phyloP scores from a whole-genome alignment of 148 eudicot species.

The Euryodendron excelsum region DNA sequence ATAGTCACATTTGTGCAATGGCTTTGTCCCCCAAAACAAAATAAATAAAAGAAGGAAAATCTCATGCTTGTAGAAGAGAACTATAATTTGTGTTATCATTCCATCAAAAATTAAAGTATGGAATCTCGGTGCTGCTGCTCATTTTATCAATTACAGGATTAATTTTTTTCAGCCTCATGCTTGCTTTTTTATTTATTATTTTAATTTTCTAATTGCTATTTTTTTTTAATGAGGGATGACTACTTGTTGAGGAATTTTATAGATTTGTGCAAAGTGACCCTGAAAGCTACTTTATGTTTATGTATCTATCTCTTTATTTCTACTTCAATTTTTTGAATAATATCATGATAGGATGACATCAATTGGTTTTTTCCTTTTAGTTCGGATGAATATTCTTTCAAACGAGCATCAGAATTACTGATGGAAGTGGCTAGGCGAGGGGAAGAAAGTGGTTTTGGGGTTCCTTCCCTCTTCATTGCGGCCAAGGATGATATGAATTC shows the following conservation, averaged over 20 bases:
- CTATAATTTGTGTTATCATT: not conserved
- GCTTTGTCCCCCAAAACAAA: too few species aligned
- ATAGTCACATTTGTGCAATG: not conserved
- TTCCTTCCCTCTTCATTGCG: slow-evolving; percentile 57
- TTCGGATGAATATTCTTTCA: slow-evolving; percentile 54
- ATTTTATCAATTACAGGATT: not conserved
- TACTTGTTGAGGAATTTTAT: too few species aligned
- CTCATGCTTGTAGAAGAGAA: not conserved
- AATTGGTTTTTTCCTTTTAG: slow-evolving; percentile 22
- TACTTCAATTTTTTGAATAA: not conserved
- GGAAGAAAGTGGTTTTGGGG: slow-evolving; percentile 55
- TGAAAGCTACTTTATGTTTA: too few species aligned
- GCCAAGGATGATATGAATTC: slow-evolving; percentile 55
- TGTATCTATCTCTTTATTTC: too few species aligned
- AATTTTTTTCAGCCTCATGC: not conserved
- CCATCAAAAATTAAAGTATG: not conserved
- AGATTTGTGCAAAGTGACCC: too few species aligned
- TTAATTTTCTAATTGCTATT: not conserved
- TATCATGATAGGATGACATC: slow-evolving; percentile 1
- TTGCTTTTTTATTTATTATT: not conserved
- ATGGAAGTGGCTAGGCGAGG: slow-evolving; percentile 45
- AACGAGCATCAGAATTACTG: slow-evolving; percentile 51
- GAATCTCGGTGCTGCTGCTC: not conserved
- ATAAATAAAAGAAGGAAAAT: not conserved
- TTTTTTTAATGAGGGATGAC: too few species aligned